Conservation (phyloP, 805 yeast species). For the Candida endomychidarum region DNA sequence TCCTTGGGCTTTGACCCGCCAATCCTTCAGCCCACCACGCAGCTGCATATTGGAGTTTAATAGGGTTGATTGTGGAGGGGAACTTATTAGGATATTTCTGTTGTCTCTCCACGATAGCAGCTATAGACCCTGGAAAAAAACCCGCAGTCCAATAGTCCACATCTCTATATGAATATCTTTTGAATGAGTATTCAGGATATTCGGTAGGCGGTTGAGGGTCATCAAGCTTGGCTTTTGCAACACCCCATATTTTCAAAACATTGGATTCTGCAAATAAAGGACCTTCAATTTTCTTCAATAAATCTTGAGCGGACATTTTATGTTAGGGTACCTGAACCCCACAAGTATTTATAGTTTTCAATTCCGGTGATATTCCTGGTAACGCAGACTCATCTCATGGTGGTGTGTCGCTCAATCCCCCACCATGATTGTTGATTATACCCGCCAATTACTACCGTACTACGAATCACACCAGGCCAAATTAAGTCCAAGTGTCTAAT, state of each 20-base stretch:
- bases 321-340: too few relatives aligned
- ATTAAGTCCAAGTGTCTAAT: too few relatives aligned
- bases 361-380: too few relatives aligned
- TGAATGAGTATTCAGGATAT: constrained; percentile 15
- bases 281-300: constrained; percentile 6
- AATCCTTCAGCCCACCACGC: constrained; percentile 18
- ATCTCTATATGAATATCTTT: constrained; percentile 12
- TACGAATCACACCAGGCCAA: too few relatives aligned
- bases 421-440: too few relatives aligned
- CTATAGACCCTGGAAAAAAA: constrained; percentile 17
- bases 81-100: constrained; percentile 13
- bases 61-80: neutral
- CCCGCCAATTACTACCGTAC: too few relatives aligned
- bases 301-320: neutral
- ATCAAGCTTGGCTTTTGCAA: constrained; percentile 10
- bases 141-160: constrained; percentile 18
- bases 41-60: constrained; percentile 14
- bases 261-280: constrained; percentile 12
- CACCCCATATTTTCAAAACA: constrained; percentile 18
- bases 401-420: too few relatives aligned
- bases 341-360: too few relatives aligned
- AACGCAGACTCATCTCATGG: too few relatives aligned
- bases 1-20: constrained; percentile 14
- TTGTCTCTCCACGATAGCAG: constrained; percentile 12
- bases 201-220: constrained; percentile 11